Evolutionary conservation across 164 flowering plant genomes (phyloP), one percentile per base, ranked within the genome.

Genomic region (Macadamia integrifolia): DNA sequence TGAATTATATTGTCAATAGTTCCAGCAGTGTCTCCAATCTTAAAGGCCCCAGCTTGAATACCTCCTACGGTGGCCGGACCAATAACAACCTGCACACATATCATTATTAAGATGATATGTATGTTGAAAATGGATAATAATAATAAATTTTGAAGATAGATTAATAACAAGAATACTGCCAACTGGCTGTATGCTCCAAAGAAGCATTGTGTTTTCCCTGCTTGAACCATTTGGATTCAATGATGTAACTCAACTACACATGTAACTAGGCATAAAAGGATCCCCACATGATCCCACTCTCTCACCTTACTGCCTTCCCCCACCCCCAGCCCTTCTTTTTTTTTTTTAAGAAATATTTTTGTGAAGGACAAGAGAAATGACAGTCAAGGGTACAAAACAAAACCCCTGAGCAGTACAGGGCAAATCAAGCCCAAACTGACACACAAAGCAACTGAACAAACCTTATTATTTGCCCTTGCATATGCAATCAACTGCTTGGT

Each of bases 31-130:
- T 91, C 95, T 64, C 97, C 97, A 65, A 91, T 91, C 81, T 87
- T 91, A 68, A 91, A 91, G n/a, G 97, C 92, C 72, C 97, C 95
- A 74, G 97, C 97, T 79, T 91, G 97, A 80, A 91, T 83, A 64
- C 97, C 95, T 67, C 97, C 97, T 69, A 91, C 97, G 49, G 95
- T 95, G 48, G 99, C 99, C 61, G 98, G 98, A 61, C 99, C 99
- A 77, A 95, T 88, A 70, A 95, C 88, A 79, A 95, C 97, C 99
- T 95, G 79, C 60, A 67, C 71, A 67, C 17, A 60, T 44, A 76
- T 58, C 50, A 69, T 58, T 61, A 62, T 12, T 0, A 28, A 44
- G 11, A 44, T 67, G 46, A 68, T 62, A 61, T 30, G 28, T 28
- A 44, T 9, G 67, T 17, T 28, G 23, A 6, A 56, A 65, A 14